Evolutionary conservation across 2,329 filamentous ascomycete species (phyloP).

Genomic region (Aspergillus fumigatiaffinis): DNA sequence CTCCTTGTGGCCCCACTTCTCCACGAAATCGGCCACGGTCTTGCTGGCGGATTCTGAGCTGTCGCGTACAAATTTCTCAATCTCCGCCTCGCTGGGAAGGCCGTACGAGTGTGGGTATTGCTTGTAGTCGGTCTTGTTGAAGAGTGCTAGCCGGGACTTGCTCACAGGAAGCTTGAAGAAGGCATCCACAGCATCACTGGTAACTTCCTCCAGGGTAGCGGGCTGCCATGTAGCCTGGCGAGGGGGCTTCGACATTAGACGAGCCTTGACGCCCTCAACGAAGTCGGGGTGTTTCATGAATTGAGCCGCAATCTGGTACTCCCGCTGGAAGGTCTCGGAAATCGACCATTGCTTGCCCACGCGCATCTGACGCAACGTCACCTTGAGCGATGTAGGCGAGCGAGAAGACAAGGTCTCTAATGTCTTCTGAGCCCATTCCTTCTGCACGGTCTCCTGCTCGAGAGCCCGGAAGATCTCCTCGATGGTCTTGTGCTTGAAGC

Average conservation of each 20-base stretch:
- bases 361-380: slow-evolving; percentile 78
- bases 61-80: slow-evolving; percentile 42
- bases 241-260: slow-evolving; percentile 67
- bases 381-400: slow-evolving; percentile 82
- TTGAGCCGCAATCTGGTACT: slow-evolving; percentile 75
- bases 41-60: slow-evolving; percentile 51
- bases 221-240: slow-evolving; percentile 72
- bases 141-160: slow-evolving; percentile 53
- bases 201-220: slow-evolving; percentile 64
- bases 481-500: slow-evolving; percentile 66
- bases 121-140: slow-evolving; percentile 59
- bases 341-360: slow-evolving; percentile 74
- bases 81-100: slow-evolving; percentile 64
- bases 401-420: slow-evolving; percentile 69
- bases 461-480: slow-evolving; percentile 68
- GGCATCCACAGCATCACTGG: slow-evolving; percentile 53
- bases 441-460: slow-evolving; percentile 50
- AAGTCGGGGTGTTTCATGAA: slow-evolving; percentile 96
- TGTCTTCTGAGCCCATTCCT: slow-evolving; percentile 75
- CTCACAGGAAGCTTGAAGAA: slow-evolving; percentile 62
- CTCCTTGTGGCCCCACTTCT: slow-evolving; percentile 59
- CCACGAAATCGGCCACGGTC: slow-evolving; percentile 61
- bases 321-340: slow-evolving; percentile 75
- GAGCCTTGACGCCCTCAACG: slow-evolving; percentile 79
- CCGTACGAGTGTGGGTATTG: slow-evolving; percentile 73